Base-by-base conservation (phyloP, 306 rosid species). In the Castanea mollissima region DNA sequence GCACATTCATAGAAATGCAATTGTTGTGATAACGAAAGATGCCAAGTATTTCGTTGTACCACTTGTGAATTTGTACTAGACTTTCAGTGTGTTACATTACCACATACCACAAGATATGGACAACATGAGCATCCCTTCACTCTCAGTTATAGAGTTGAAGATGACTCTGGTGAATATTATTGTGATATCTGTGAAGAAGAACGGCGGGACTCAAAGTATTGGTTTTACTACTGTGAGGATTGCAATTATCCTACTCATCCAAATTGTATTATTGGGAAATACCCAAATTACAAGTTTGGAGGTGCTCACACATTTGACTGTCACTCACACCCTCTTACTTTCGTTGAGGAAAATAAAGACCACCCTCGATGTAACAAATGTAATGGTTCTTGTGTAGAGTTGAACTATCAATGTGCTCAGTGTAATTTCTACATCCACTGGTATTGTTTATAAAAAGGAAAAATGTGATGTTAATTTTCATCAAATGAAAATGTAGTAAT, bases 1-100 rank as follows among this genome's bases (percentile, higher is more conserved):
- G 3, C 34, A 12, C 0, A 0, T 10, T 0, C 0, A 0, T 0
- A 60, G 0, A 3, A 3, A 0, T 60, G 34, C 25, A 60, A 18
- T 25, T 11, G 34, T 60, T 60, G 67, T 60, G 67, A 25, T 35
- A 2, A 6, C 2, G 1, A 0, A 0, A 5, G 32, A 4, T 35
- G 2, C 6, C 41, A 0, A 4, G 0, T 60, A 60, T 60, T 60
- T 5, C 25, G 18, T 12, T 60, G 67, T 60, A 16, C 16, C 5
- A 15, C 25, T 3, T 60, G 67, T 25, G 19, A 60, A 23, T 60
- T 60, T 2, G 25, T 6, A 3, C 6, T 60, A 3, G 67, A 60
- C 16, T 12, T 60, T 32, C 23, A 2, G 12, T 60, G 67, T 5
- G 31, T 18, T 0, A 23, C 34, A 60, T 32, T 1, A 2, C 34